Conservation (phyloP, 1,139 yeast species). For the Schwanniomyces etchellsii region DNA sequence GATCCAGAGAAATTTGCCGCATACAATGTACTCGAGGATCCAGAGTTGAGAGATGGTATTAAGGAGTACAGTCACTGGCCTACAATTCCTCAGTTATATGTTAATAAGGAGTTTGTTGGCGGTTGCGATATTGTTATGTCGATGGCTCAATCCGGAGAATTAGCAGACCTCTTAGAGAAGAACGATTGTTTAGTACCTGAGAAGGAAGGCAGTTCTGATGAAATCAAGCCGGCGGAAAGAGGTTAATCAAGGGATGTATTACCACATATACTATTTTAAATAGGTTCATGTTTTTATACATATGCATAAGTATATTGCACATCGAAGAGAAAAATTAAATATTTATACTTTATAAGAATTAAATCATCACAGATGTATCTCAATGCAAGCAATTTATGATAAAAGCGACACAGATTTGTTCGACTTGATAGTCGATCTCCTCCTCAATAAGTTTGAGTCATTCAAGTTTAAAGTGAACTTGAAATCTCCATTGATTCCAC, state of each 20-base stretch:
- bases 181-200: constrained; percentile 78
- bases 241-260: constrained; percentile 9
- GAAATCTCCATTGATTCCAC: constrained; percentile 35
- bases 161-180: constrained; percentile 74
- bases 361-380: neutral
- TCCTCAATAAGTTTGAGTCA: constrained; percentile 35
- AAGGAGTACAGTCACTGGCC: constrained; percentile 97
- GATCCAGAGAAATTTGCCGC: constrained; percentile 97
- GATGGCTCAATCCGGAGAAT: constrained; percentile 91
- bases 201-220: constrained; percentile 38
- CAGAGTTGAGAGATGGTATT: constrained; percentile 86
- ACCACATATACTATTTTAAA: neutral
- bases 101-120: constrained; percentile 82
- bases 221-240: constrained; percentile 37
- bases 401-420: constrained; percentile 2
- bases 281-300: constrained; percentile 1
- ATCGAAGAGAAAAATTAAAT: neutral
- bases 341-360: constrained; percentile 1
- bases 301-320: constrained; percentile 1
- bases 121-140: constrained; percentile 94
- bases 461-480: constrained; percentile 40
- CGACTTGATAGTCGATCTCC: constrained; percentile 18
- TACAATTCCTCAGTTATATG: constrained; percentile 73
- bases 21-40: constrained; percentile 91
- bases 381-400: neutral